Evolutionary conservation across 1,284 basidiomycete genomes (phyloP).

Genomic region (Trametes pubescens): DNA sequence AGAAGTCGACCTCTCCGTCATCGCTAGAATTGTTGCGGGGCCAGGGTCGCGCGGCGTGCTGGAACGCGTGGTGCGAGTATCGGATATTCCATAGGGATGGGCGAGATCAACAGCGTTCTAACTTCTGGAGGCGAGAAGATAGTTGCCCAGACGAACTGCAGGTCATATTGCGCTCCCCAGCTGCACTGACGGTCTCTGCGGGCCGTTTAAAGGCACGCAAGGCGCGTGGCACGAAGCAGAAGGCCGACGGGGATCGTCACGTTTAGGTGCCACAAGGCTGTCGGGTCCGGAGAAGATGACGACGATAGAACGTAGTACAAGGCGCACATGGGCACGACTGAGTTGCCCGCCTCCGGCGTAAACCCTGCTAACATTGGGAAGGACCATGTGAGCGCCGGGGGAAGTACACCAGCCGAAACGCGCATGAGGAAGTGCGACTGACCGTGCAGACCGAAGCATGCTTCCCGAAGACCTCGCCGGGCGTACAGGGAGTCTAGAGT

Average conservation of each 20-base stretch:
- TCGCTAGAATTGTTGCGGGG: conserved; percentile 1
- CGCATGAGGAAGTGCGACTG: conserved; percentile 10
- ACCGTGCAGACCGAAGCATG: conserved; percentile 1
- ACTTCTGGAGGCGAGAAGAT: neutral
- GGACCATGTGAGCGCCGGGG: conserved; percentile 21
- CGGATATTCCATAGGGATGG: neutral
- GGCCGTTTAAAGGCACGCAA: conserved; percentile 5
- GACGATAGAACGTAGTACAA: neutral
- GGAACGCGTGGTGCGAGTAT: neutral
- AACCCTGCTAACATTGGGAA: neutral
- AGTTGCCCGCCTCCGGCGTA: neutral
- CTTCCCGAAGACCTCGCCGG: conserved; percentile 4
- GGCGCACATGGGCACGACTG: conserved; percentile 8
- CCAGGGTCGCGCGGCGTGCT: conserved; percentile 9
- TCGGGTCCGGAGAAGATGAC: conserved; percentile 16
- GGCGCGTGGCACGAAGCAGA: conserved; percentile 24
- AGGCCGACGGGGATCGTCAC: conserved; percentile 18
- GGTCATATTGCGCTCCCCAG: neutral
- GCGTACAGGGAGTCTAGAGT: conserved; percentile 2
- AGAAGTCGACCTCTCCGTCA: conserved; percentile 11
- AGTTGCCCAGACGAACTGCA: neutral
- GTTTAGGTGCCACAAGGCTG: conserved; percentile 5
- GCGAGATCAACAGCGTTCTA: neutral
- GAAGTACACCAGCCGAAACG: conserved; percentile 9
- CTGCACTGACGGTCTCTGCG: neutral